Evolutionary conservation across 345 rosid species (phyloP), one percentile per base, ranked within the genome.

Genomic region (Boechera retrofracta): DNA sequence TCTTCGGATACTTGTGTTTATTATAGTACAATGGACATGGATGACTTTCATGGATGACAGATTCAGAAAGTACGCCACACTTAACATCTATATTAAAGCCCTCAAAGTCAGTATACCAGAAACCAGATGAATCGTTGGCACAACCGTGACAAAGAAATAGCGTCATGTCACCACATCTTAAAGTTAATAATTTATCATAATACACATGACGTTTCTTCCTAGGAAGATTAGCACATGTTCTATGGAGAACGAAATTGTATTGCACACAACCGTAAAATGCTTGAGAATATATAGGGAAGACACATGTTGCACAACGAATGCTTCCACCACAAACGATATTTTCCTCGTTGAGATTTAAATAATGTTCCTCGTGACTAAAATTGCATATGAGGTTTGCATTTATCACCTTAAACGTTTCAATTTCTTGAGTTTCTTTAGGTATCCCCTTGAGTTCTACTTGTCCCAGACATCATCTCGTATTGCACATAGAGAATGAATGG

Each of bases 201-300:
- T 5, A 10, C n/a, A 64, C n/a, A 21, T 67, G 59, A 3, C 16
- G 16, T 36, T 36, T 51, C 35, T 53, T 55, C 2, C 0, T 31
- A 5, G 52, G 39, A 9, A 54, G 52, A 54, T 54, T 28, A 41
- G 73, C 53, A 10, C 73, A 69, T 13, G 24, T 55, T 21, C 21
- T 7, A 5, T 68, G 72, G 13, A 68, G 72, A 53, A 52, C 0
- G 15, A 52, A 68, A 26, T 21, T 21, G 26, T 61, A 68, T 24
- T 68, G 13, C 21, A 3, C 35, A 53, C 48, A 67, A 18, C 7
- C 12, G 10, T 68, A 68, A 1, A 52, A 5, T 26, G 61, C 13
- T 12, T 68, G 13, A 4, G 61, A 33, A 18, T 18, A 21, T 8
- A 51, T 51, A 8, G 55, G 55, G 3, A 7, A 7, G 1, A 68